Conservation (phyloP, 2,329 filamentous ascomycete species). For the Monosporascus sp. region DNA sequence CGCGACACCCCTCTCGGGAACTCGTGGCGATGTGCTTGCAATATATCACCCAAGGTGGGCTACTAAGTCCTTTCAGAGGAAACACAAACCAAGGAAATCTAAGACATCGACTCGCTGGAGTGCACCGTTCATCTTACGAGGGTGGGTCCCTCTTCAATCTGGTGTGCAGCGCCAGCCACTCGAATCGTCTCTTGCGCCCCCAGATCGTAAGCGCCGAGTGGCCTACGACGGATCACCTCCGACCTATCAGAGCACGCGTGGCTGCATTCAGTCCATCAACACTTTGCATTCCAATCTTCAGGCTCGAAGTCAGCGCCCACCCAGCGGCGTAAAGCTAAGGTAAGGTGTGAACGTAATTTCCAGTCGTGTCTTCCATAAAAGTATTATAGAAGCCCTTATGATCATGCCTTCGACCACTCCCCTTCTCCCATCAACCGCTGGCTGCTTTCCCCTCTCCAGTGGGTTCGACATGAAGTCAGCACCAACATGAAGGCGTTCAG, state of each 20-base stretch:
- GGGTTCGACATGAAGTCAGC: constrained; percentile 23
- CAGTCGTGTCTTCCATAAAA: constrained; percentile 21
- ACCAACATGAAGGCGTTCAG: constrained; percentile 36
- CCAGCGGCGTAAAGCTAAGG: constrained; percentile 27
- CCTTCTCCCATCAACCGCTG: constrained; percentile 24
- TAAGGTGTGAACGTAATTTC: constrained; percentile 19
- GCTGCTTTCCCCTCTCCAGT: constrained; percentile 17
- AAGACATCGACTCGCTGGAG: constrained; percentile 44
- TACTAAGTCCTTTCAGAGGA: constrained; percentile 21
- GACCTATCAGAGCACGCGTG: constrained; percentile 37
- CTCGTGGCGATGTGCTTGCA: constrained; percentile 34
- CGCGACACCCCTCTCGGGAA: constrained; percentile 34
- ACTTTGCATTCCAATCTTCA: constrained; percentile 23
- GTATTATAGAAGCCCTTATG: constrained; percentile 18
- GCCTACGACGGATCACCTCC: constrained; percentile 28
- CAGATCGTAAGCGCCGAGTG: constrained; percentile 44
- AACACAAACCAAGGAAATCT: constrained; percentile 35
- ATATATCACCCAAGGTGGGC: constrained; percentile 19
- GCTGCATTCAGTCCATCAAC: constrained; percentile 29
- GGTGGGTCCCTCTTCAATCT: constrained; percentile 34
- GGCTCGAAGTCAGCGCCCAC: constrained; percentile 21
- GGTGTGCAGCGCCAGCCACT: constrained; percentile 39
- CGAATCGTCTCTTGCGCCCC: constrained; percentile 34
- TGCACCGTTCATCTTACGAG: constrained; percentile 35
- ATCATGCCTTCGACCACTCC: constrained; percentile 14